phyloP scores from a whole-genome alignment of 257 asterid species.

The Forsythia viridissima region DNA sequence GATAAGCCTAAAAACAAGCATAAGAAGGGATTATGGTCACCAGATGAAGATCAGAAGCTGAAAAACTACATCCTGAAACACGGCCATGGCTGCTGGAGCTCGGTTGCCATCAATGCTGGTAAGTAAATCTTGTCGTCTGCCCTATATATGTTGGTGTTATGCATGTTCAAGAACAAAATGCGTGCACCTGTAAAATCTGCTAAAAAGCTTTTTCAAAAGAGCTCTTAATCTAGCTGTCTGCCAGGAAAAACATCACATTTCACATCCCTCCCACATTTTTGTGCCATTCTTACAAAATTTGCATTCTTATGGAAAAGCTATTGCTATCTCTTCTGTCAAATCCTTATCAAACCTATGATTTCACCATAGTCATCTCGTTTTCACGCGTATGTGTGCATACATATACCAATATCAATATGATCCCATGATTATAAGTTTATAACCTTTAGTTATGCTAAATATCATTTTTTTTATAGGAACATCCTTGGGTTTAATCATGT shows the following conservation, averaged over 20 bases:
- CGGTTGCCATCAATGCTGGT: conserved; percentile 85
- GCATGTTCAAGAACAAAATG: not conserved
- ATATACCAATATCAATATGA: not conserved
- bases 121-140: not conserved
- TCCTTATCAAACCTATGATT: not conserved
- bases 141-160: not conserved
- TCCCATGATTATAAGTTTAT: not conserved
- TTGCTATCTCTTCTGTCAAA: not conserved
- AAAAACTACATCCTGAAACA: conserved; percentile 50
- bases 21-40: conserved; percentile 88
- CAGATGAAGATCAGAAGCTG: conserved; percentile 87
- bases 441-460: not conserved
- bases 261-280: not conserved
- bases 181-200: too few species aligned
- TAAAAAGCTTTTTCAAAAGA: too few species aligned
- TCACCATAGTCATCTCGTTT: not conserved
- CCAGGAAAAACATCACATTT: not conserved
- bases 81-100: conserved; percentile 87
- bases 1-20: conserved; percentile 55
- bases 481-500: conserved; percentile 11
- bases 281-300: not conserved
- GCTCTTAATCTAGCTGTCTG: too few species aligned
- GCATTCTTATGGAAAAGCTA: too few species aligned
- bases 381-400: not conserved
- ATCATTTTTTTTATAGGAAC: conserved; percentile 1